phyloP scores from a whole-genome alignment of 139 green algal genomes.

The Tetraselmis striata region DNA sequence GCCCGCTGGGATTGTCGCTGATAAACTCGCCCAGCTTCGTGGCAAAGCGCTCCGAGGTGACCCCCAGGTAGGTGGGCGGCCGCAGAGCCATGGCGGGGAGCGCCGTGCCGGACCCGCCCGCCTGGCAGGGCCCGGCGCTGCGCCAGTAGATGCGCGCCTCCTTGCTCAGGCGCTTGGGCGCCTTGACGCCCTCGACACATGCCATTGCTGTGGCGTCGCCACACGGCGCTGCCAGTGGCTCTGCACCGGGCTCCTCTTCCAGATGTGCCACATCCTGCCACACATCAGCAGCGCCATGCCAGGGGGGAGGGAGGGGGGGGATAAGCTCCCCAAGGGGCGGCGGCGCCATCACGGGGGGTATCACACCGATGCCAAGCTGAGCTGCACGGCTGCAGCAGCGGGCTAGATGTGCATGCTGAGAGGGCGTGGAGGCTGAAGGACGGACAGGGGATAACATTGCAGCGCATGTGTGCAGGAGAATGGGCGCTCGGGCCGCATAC shows the following conservation, averaged over 20 bases:
- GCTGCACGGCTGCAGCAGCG: no score
- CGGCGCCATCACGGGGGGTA: no score
- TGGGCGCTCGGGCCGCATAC: no score
- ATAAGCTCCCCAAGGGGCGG: no score
- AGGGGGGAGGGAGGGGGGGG: background rate
- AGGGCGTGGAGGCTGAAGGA: no score
- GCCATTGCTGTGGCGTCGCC: no score
- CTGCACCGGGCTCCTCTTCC: background rate
- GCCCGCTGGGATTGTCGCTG: constrained; percentile 34
- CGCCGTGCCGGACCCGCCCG: background rate
- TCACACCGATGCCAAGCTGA: no score
- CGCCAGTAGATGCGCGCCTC: background rate
- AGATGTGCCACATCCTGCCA: background rate
- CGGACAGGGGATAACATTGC: no score
- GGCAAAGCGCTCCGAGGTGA: constrained; percentile 63
- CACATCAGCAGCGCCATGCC: no score
- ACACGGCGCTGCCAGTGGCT: no score
- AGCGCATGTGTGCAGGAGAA: no score
- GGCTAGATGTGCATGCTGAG: no score
- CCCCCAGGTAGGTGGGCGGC: constrained; percentile 53
- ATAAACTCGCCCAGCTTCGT: constrained; percentile 55
- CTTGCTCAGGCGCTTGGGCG: background rate
- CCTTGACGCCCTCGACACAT: background rate
- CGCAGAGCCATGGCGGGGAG: constrained; percentile 26
- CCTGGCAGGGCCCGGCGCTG: background rate